Percentiles rank a stretch among this genome's conserved stretches.
phyloP scores from a whole-genome alignment of 257 asterid species.

The Solanum arcanum region DNA sequence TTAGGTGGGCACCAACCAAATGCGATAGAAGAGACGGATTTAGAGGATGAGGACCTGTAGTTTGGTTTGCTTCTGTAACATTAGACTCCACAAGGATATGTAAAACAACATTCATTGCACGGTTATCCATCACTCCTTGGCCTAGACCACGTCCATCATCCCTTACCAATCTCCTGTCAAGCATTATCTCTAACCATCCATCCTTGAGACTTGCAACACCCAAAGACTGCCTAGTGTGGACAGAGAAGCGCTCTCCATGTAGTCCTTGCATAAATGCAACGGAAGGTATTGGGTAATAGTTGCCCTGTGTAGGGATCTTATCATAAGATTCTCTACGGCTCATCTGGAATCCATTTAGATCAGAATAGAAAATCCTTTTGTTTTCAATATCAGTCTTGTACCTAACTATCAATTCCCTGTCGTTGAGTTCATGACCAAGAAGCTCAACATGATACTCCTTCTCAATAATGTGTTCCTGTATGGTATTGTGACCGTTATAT shows the following conservation, averaged over 20 bases:
- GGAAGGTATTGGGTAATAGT: constrained; percentile 94
- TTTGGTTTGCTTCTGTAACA: constrained; percentile 36
- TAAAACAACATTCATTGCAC: constrained; percentile 71
- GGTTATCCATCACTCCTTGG: constrained; percentile 95
- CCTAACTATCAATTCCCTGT: constrained; percentile 66
- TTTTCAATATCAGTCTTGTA: constrained; percentile 65
- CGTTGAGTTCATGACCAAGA: constrained; percentile 44
- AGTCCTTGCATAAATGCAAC: constrained; percentile 78
- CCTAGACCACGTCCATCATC: constrained; percentile 98
- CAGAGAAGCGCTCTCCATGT: constrained; percentile 69
- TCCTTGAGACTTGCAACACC: constrained; percentile 83
- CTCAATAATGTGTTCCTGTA: constrained; percentile 77
- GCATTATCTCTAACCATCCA: constrained; percentile 94
- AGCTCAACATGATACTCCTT: constrained; percentile 96
- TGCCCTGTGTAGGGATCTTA: constrained; percentile 92
- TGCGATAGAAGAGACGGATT: constrained; percentile 91
- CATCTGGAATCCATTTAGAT: constrained; percentile 90
- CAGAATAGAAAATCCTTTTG: constrained; percentile 65
- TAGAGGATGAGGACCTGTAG: constrained; percentile 30
- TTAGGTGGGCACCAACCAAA: constrained; percentile 70
- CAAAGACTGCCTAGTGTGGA: constrained; percentile 77
- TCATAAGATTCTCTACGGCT: constrained; percentile 90
- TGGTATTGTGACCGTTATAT: constrained; percentile 38
- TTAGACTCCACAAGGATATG: constrained; percentile 64
- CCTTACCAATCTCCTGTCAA: constrained; percentile 66